Conservation (phyloP, 257 asterid genomes). For the Paraleonurus japonicus region DNA sequence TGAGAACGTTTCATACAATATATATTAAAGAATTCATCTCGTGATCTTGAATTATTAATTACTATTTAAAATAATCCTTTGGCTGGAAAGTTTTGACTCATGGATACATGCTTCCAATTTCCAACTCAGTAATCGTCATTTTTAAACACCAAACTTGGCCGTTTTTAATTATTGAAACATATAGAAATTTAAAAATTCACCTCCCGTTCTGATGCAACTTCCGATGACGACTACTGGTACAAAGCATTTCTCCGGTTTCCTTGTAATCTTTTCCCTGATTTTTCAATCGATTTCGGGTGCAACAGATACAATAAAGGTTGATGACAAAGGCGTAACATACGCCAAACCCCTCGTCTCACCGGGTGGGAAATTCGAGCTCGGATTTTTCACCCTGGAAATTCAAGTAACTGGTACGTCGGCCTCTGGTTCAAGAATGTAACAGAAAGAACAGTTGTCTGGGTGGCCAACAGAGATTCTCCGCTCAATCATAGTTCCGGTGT, state of each 20-base stretch:
- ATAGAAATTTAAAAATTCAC: neutral
- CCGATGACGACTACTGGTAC: neutral
- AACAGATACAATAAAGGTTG: slow-evolving; percentile 5
- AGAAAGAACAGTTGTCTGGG: slow-evolving; percentile 30
- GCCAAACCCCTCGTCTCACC: slow-evolving; percentile 25
- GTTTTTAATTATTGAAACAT: neutral
- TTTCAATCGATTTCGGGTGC: neutral
- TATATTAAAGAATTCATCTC: too few relatives aligned
- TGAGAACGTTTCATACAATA: too few relatives aligned
- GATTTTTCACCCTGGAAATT: slow-evolving; percentile 27
- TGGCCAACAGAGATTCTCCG: slow-evolving; percentile 34
- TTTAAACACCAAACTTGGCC: neutral
- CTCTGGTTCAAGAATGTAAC: slow-evolving; percentile 40
- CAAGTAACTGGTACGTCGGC: slow-evolving; percentile 34
- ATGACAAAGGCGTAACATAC: slow-evolving; percentile 16
- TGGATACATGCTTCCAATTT: neutral
- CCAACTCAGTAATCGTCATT: neutral
- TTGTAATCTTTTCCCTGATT: slow-evolving; percentile 6
- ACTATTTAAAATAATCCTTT: neutral
- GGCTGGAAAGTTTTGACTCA: neutral
- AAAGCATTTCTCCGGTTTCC: neutral
- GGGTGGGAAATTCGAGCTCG: slow-evolving; percentile 10
- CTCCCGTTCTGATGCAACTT: neutral
- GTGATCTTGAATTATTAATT: neutral
- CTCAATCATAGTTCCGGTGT: slow-evolving; percentile 24